A percentile compares a stretch with the other conserved stretches of the same genome.
These are phyloP conservation scores for Saccharomycopsis oosterbeekiorum DNA, from an alignment of 805 yeast species.

Conservation along the genomic window DNA sequence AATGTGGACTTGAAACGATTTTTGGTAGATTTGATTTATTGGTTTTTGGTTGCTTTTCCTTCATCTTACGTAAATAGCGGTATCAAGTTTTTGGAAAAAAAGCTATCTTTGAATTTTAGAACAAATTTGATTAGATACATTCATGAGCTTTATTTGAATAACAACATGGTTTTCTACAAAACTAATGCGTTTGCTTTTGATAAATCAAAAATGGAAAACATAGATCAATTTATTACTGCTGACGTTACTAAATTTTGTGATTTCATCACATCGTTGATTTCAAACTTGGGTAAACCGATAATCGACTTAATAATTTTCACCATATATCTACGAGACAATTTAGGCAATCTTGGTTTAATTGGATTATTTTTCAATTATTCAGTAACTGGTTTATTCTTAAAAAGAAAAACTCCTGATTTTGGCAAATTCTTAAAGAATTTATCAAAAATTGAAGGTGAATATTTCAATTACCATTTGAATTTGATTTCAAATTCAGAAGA, in stretches of 20 bases:
- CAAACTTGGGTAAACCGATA: conserved; percentile 85
- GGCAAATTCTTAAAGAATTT: conserved; percentile 64
- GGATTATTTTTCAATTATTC: conserved; percentile 79
- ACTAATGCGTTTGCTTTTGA: conserved; percentile 41
- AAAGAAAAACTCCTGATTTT: conserved; percentile 72
- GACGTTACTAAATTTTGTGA: conserved; percentile 76
- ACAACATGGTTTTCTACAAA: conserved; percentile 75
- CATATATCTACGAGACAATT: conserved; percentile 69
- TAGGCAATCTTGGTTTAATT: conserved; percentile 77
- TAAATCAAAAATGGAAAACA: conserved; percentile 42
- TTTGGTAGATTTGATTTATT: conserved; percentile 64
- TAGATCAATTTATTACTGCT: conserved; percentile 79
- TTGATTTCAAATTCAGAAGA: conserved; percentile 86
- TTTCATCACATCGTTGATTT: conserved; percentile 72
- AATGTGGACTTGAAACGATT: conserved; percentile 71
- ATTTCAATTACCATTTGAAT: conserved; percentile 76
- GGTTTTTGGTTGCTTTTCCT: conserved; percentile 88
- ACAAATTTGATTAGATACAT: conserved; percentile 74
- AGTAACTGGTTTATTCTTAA: conserved; percentile 65
- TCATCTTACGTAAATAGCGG: conserved; percentile 89
- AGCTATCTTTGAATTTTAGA: conserved; percentile 75
- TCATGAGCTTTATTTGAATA: conserved; percentile 82
- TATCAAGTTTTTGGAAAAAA: conserved; percentile 67
- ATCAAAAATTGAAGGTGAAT: conserved; percentile 79
- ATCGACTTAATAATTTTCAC: conserved; percentile 80